Conservation (phyloP, 768 basidiomycete species). For the Hysterangium stoloniferum region DNA sequence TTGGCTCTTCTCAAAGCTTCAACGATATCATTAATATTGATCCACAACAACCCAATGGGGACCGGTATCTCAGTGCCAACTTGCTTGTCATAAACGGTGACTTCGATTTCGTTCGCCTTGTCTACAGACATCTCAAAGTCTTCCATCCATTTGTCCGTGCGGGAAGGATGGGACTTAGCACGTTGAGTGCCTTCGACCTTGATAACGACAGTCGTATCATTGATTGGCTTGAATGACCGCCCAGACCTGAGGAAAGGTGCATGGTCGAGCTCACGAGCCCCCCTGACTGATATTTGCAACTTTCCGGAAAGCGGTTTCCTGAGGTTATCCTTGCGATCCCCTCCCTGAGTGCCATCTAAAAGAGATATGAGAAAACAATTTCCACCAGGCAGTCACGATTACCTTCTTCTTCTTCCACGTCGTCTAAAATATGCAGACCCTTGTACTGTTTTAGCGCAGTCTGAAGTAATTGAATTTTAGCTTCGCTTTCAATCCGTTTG, state of each 20-base stretch:
- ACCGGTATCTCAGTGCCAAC: slow-evolving; percentile 70
- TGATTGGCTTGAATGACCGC: slow-evolving; percentile 62
- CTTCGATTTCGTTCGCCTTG: slow-evolving; percentile 97
- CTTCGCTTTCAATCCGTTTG: slow-evolving; percentile 91
- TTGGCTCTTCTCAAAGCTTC: slow-evolving; percentile 91
- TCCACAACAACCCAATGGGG: slow-evolving; percentile 93
- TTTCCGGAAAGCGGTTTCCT: slow-evolving; percentile 93
- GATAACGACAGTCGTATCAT: slow-evolving; percentile 87
- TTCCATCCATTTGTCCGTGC: slow-evolving; percentile 96
- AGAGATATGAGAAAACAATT: background rate
- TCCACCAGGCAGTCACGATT: slow-evolving; percentile 10
- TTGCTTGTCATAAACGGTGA: slow-evolving; percentile 91
- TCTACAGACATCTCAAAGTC: slow-evolving; percentile 94
- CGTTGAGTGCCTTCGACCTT: slow-evolving; percentile 95
- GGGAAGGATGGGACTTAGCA: slow-evolving; percentile 85
- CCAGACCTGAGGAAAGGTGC: slow-evolving; percentile 61
- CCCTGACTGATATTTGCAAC: slow-evolving; percentile 79
- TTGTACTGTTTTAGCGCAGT: slow-evolving; percentile 94
- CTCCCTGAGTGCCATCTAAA: slow-evolving; percentile 49
- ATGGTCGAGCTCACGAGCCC: slow-evolving; percentile 92
- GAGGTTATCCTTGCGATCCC: slow-evolving; percentile 86
- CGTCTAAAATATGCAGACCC: slow-evolving; percentile 89
- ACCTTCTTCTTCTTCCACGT: slow-evolving; percentile 68
- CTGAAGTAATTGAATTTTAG: slow-evolving; percentile 90
- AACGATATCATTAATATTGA: slow-evolving; percentile 87